Evolutionary conservation across 2,329 filamentous ascomycete species (phyloP), one percentile per base, ranked within the genome.

Genomic region (Celoporthe dispersa): DNA sequence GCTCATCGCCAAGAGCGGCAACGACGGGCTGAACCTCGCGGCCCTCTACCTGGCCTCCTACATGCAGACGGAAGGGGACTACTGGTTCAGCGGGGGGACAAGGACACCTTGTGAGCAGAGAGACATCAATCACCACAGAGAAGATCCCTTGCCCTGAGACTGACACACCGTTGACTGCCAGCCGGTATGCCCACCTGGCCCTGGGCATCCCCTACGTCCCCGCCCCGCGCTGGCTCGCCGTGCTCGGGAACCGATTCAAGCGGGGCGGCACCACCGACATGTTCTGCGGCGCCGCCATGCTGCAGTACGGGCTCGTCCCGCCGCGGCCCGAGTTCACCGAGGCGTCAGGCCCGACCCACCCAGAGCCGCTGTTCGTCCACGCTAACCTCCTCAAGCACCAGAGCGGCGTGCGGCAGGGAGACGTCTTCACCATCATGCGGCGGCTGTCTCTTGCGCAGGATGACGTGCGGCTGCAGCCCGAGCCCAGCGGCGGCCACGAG

Each of bases 241-340:
- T 71, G 12, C 65, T 71, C 11, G 70, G 70, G 41, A 71, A 68
- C 65, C 65, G n/a, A 8, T 44, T 67, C n/a, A 12, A 19, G 11
- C 39, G 39, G 7, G 53, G 55, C 28, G 53, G 61, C 16, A 31
- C 22, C 19, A 33, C 4, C 9, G 62, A 35, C 48, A 35, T 65
- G n/a, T 71, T 71, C 39, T 71, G 70, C 68, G 70, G 70, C 22
- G 68, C 68, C 37, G 70, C 70, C 41, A 71, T 71, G 70, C 65
- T 71, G 25, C 70, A 71, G n/a, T 71, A 71, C 48, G 70, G 70
- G 4, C 61, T 71, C 3, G 22, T 44, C 19, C 68, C 70, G 4
- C 70, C 70, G 1, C 44, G 57, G 8, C 25, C 57, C 4, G 39
- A 28, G 16, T 37, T 59, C 57, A 63, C 62, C n/a, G 70, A 71